Percentiles rank a stretch among this genome's conserved stretches.
Evolutionary conservation across 2,329 filamentous ascomycete species (phyloP).

Genomic region (Epichloe amarillans): DNA sequence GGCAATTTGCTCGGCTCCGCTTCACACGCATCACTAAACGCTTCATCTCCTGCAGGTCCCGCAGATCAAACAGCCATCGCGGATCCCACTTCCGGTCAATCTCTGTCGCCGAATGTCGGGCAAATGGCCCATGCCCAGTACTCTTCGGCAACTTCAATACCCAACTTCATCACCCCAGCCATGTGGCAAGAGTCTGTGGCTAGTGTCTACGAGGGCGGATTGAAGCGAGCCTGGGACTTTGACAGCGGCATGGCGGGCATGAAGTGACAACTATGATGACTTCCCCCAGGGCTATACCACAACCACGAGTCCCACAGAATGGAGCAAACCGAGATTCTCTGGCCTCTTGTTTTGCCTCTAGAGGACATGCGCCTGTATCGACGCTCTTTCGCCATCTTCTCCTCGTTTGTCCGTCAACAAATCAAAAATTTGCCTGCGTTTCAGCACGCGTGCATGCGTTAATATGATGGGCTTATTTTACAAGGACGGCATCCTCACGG

Average conservation of each 20-base stretch:
- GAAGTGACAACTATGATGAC: slow-evolving; percentile 14
- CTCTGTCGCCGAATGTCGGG: slow-evolving; percentile 31
- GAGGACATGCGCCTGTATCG: background rate
- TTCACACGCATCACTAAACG: slow-evolving; percentile 25
- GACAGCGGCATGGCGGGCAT: slow-evolving; percentile 22
- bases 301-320: background rate
- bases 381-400: no score
- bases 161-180: slow-evolving; percentile 51
- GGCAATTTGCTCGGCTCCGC: slow-evolving; percentile 16
- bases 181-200: slow-evolving; percentile 65
- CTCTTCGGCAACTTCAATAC: slow-evolving; percentile 35
- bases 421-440: no score
- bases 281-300: background rate
- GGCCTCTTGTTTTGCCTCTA: background rate
- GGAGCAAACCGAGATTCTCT: background rate
- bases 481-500: no score
- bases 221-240: slow-evolving; percentile 51
- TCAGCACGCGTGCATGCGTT: no score
- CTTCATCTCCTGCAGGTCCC: slow-evolving; percentile 35
- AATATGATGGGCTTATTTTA: no score
- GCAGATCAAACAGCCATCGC: slow-evolving; percentile 41
- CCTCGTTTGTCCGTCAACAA: no score
- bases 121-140: slow-evolving; percentile 38
- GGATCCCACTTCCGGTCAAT: slow-evolving; percentile 33
- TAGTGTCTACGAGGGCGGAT: slow-evolving; percentile 51